A percentile compares a stretch with the other conserved stretches of the same genome.
phyloP scores from a whole-genome alignment of 495 filamentous ascomycete species.

The Daldinia grandis region DNA sequence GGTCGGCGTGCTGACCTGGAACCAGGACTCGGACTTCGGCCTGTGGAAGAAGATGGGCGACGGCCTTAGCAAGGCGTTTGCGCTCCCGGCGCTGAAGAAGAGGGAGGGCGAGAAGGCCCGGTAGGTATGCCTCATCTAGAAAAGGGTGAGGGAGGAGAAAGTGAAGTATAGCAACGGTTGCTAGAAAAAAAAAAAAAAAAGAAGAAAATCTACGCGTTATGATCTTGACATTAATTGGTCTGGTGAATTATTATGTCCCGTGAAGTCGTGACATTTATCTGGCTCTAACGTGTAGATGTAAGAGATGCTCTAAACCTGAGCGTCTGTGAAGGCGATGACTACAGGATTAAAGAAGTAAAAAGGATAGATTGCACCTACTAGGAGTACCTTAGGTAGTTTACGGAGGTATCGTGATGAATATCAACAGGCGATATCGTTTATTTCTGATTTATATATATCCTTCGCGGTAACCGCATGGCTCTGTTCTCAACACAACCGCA shows the following conservation, averaged over 20 bases:
- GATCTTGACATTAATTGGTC: background rate
- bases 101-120: conserved; percentile 40
- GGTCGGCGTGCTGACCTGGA: conserved; percentile 89
- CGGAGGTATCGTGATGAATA: background rate
- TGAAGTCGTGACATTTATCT: background rate
- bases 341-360: background rate
- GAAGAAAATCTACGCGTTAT: background rate
- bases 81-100: conserved; percentile 77
- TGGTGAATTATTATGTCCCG: background rate
- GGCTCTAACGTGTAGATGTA: background rate
- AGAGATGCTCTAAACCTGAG: background rate
- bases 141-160: background rate
- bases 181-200: background rate
- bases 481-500: background rate
- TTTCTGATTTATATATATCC: background rate
- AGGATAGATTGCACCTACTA: background rate
- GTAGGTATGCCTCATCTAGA: background rate
- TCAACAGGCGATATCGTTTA: background rate
- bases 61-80: conserved; percentile 72
- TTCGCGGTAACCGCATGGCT: background rate
- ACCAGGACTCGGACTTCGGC: conserved; percentile 65
- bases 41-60: conserved; percentile 68
- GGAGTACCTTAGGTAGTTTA: background rate
- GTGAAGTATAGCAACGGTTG: background rate
- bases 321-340: too few species aligned